phyloP scores from a whole-genome alignment of 2,329 filamentous ascomycete genomes.

The Boeremia lycopersici region DNA sequence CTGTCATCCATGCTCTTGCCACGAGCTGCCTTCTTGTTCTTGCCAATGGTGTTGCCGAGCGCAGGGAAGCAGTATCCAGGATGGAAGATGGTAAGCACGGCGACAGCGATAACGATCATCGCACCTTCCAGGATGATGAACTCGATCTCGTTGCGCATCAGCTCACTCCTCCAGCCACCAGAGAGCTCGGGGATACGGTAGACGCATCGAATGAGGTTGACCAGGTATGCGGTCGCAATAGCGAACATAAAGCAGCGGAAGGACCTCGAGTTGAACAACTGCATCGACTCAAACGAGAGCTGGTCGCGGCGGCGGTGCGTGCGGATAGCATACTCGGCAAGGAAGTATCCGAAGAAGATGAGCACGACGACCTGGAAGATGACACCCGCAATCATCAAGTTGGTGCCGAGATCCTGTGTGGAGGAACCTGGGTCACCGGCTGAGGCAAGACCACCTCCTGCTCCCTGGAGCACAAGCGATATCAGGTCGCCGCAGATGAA shows the following conservation, averaged over 20 bases:
- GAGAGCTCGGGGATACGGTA: conserved; percentile 58
- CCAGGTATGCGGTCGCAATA: conserved; percentile 50
- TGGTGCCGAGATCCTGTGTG: conserved; percentile 53
- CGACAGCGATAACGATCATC: conserved; percentile 58
- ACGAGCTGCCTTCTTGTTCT: conserved; percentile 12
- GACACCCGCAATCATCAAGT: conserved; percentile 65
- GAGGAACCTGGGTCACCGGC: conserved; percentile 52
- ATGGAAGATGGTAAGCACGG: conserved; percentile 55
- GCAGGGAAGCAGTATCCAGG: conserved; percentile 51
- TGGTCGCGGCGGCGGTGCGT: conserved; percentile 36
- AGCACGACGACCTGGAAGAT: conserved; percentile 62
- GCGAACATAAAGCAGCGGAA: conserved; percentile 42
- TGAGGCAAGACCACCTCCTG: conserved; percentile 63
- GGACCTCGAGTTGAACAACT: conserved; percentile 27
- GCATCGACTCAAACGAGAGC: conserved; percentile 26
- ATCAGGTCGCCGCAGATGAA: conserved; percentile 66
- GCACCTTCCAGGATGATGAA: conserved; percentile 61
- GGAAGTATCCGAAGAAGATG: conserved; percentile 53
- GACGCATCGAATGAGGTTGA: conserved; percentile 55
- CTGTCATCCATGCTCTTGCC: conserved; percentile 25
- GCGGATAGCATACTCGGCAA: conserved; percentile 46
- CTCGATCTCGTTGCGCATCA: conserved; percentile 56
- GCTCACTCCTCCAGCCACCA: conserved; percentile 52
- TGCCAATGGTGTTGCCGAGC: conserved; percentile 30
- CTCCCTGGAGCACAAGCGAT: conserved; percentile 64